A percentile compares a stretch with the other conserved stretches of the same genome.
Evolutionary conservation across 805 yeast genomes (phyloP).

Genomic region (Kregervanrija pseudodelftensis): DNA sequence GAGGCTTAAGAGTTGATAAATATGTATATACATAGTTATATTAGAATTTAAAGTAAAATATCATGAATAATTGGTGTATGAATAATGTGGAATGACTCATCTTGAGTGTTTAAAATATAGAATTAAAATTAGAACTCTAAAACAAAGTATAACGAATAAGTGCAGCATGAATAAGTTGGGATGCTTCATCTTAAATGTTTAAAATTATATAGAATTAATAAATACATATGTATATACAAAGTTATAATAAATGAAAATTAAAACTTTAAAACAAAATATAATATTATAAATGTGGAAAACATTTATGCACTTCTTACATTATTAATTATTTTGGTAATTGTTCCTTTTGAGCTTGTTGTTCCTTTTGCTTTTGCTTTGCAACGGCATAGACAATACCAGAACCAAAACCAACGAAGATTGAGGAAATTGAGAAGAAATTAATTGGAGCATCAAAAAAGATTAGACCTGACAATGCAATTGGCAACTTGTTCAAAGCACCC

Average conservation of each 20-base stretch:
- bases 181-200: not conserved
- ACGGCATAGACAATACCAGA: conserved; percentile 96
- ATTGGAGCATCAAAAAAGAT: conserved; percentile 92
- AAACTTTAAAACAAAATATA: not conserved
- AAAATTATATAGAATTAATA: no score
- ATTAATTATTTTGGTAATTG: conserved; percentile 26
- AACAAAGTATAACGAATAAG: conserved; percentile 8
- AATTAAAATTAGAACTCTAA: no score
- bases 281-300: not conserved
- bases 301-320: not conserved
- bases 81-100: not conserved
- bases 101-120: no score
- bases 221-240: no score
- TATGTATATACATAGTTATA: no score
- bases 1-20: no score
- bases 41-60: no score
- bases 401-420: conserved; percentile 87
- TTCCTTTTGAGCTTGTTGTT: conserved; percentile 23
- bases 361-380: conserved; percentile 87
- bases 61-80: not conserved
- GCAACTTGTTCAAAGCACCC: conserved; percentile 96
- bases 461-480: conserved; percentile 93
- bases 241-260: no score
- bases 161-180: not conserved
- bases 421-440: conserved; percentile 81